Conservation (phyloP, 73 alveolate genomes). For the Paramecium tetraurelia region DNA sequence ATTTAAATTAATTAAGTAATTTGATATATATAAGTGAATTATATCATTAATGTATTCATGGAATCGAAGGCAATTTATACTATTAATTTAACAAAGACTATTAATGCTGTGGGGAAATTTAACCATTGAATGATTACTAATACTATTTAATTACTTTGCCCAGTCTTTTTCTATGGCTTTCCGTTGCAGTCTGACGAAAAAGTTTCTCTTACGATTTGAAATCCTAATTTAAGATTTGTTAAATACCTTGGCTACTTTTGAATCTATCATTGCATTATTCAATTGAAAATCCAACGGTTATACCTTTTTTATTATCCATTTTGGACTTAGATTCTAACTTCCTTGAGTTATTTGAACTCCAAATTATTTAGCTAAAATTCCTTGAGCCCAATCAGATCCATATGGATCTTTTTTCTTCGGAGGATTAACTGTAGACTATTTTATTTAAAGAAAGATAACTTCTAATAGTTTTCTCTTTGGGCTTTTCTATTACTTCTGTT, state of each 20-base stretch:
- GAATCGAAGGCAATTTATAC: background rate
- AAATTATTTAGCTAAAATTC: background rate
- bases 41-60: background rate
- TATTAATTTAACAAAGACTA: background rate
- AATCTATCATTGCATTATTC: background rate
- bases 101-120: background rate
- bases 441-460: background rate
- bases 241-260: background rate
- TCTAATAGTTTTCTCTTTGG: background rate
- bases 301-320: background rate
- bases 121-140: background rate
- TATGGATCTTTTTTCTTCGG: background rate
- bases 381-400: constrained; percentile 7
- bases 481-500: background rate
- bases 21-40: background rate
- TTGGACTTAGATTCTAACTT: background rate
- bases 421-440: background rate
- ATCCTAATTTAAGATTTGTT: background rate
- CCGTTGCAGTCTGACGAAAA: background rate
- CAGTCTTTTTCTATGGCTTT: background rate
- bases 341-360: background rate
- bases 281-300: background rate
- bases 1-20: background rate
- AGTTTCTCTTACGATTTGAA: background rate
- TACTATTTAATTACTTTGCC: background rate